Evolutionary conservation across 176 grass and related monocot genomes (phyloP).

Genomic region (Thinopyrum elongatum): DNA sequence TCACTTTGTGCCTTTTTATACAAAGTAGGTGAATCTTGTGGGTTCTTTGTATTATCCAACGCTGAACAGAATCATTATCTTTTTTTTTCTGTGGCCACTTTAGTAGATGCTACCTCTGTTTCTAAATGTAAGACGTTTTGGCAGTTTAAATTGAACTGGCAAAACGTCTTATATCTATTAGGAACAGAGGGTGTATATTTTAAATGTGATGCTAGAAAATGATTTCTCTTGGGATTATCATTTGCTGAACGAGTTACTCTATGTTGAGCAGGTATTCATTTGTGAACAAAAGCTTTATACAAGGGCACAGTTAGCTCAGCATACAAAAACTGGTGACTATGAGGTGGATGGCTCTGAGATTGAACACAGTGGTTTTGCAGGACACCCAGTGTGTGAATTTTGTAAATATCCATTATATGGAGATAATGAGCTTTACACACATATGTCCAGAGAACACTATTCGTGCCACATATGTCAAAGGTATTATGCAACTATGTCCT

Average conservation of each 20-base stretch:
- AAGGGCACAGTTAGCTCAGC: conserved; percentile 67
- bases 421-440: conserved; percentile 87
- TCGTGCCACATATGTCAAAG: conserved; percentile 81
- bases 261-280: conserved; percentile 60
- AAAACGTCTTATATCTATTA: no score
- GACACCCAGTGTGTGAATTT: conserved; percentile 80
- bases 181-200: neutral
- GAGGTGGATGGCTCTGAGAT: conserved; percentile 95
- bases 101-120: neutral
- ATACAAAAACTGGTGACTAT: conserved; percentile 79
- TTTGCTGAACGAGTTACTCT: neutral
- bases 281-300: conserved; percentile 97
- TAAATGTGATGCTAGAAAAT: neutral
- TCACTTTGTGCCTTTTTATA: conserved; percentile 11
- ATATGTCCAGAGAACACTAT: conserved; percentile 78
- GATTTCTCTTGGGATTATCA: neutral
- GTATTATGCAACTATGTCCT: conserved; percentile 44
- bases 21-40: neutral
- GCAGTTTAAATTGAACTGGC: no score
- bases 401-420: conserved; percentile 85
- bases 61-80: neutral
- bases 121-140: no score
- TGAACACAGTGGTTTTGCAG: conserved; percentile 82
- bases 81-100: neutral
- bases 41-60: neutral